phyloP scores from a whole-genome alignment of 768 basidiomycete genomes.

The Pleurotus citrinopileatus region DNA sequence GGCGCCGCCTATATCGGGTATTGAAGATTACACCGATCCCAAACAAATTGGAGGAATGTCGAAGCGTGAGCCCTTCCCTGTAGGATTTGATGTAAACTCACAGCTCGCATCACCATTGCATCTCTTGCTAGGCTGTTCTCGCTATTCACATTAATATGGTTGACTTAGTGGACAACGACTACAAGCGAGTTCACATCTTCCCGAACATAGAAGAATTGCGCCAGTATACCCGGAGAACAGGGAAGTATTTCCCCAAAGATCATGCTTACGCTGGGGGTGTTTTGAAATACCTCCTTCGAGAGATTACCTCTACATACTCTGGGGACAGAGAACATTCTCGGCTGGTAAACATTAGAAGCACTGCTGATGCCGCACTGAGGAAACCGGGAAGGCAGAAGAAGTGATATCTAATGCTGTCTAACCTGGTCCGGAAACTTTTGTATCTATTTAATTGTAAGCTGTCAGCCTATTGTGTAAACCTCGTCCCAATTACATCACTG shows the following conservation, averaged over 20 bases:
- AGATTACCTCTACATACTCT: conserved; percentile 16
- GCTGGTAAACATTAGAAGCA: background rate
- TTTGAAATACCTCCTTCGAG: conserved; percentile 27
- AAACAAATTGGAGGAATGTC: conserved; percentile 20
- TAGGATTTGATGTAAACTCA: background rate
- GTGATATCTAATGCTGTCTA: too few relatives aligned
- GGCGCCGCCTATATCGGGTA: conserved; percentile 7
- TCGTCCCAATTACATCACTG: too few relatives aligned
- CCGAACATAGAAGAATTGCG: conserved; percentile 23
- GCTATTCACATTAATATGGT: conserved; percentile 35
- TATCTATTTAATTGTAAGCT: too few relatives aligned
- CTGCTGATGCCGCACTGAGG: background rate
- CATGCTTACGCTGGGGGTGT: conserved; percentile 28
- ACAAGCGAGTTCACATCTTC: conserved; percentile 21
- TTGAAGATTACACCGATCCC: conserved; percentile 27
- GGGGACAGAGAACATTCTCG: background rate
- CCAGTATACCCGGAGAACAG: conserved; percentile 22
- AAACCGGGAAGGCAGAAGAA: background rate
- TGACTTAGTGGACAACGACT: conserved; percentile 27
- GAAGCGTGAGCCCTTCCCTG: conserved; percentile 19
- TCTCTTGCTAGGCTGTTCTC: conserved; percentile 21
- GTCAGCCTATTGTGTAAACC: too few relatives aligned
- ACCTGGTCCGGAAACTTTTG: too few relatives aligned
- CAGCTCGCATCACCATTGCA: background rate
- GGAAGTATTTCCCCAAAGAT: conserved; percentile 30